phyloP scores from a whole-genome alignment of 176 grass and related monocot genomes.

The Oryza rufipogon region DNA sequence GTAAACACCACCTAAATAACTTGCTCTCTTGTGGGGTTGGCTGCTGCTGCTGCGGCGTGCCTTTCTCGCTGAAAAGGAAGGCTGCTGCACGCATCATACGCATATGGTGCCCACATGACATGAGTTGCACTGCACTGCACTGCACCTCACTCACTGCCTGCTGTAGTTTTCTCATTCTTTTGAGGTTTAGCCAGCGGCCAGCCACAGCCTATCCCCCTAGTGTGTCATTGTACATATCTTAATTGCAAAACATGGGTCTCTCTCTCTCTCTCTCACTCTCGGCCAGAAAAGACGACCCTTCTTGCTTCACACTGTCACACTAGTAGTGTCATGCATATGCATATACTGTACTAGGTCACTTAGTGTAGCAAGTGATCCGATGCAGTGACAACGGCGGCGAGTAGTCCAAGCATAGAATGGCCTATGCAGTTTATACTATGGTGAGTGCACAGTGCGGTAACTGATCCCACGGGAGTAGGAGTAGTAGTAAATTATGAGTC shows the following conservation, averaged over 20 bases:
- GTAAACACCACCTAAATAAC: too few relatives aligned
- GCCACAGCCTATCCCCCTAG: not conserved
- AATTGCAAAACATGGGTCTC: not conserved
- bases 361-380: not conserved
- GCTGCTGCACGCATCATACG: not conserved
- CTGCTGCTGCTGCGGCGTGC: conserved; percentile 39
- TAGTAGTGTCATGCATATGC: not conserved
- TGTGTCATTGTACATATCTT: not conserved
- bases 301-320: not conserved
- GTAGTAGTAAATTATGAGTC: not conserved
- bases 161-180: not conserved
- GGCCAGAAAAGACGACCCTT: not conserved
- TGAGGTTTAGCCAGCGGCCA: too few relatives aligned
- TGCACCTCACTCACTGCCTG: not conserved
- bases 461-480: not conserved
- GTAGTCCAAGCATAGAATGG: not conserved
- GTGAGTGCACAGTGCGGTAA: not conserved
- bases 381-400: not conserved
- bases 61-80: conserved; percentile 18
- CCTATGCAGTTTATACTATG: not conserved
- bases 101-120: not conserved
- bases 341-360: too few relatives aligned
- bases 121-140: too few relatives aligned
- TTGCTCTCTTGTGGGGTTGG: not conserved
- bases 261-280: not conserved